Percentiles rank a stretch among this genome's conserved stretches.
Conservation (phyloP, 176 grass and related monocot species). For the Phoenix roebelenii region DNA sequence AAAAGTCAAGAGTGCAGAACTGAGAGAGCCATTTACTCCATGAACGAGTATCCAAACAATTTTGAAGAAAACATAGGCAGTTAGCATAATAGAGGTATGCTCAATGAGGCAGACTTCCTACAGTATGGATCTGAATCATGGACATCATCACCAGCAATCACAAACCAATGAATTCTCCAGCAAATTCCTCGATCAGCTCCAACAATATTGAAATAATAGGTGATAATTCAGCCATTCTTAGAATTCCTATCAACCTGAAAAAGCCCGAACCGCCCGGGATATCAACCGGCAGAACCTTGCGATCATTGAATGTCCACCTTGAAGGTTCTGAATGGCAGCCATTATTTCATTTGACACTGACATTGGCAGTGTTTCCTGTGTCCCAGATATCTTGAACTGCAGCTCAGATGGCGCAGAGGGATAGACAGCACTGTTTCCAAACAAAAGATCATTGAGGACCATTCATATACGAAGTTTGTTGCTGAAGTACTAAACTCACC, state of each 20-base stretch:
- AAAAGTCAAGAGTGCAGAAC: too few species aligned
- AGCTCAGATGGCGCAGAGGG: conserved; percentile 62
- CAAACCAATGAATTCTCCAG: too few species aligned
- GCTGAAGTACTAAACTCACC: conserved; percentile 39
- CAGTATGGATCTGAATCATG: too few species aligned
- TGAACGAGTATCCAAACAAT: too few species aligned
- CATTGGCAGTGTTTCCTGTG: conserved; percentile 43
- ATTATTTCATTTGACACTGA: conserved; percentile 16
- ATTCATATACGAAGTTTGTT: conserved; percentile 1
- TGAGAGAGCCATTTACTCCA: too few species aligned
- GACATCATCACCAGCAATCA: too few species aligned
- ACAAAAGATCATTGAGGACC: neutral
- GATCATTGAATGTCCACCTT: conserved; percentile 35
- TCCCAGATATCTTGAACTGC: conserved; percentile 34
- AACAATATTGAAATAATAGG: too few species aligned
- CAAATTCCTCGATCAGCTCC: too few species aligned
- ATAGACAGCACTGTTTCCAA: conserved; percentile 48
- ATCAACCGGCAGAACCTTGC: conserved; percentile 52
- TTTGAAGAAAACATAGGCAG: too few species aligned
- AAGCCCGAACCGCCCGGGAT: conserved; percentile 28
- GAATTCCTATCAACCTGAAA: conserved; percentile 10
- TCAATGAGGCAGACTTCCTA: too few species aligned
- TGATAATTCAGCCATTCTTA: too few species aligned
- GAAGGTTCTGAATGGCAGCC: conserved; percentile 37
- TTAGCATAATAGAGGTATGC: too few species aligned